phyloP scores from a whole-genome alignment of 2,329 filamentous ascomycete species.

The Colletotrichum tabaci region DNA sequence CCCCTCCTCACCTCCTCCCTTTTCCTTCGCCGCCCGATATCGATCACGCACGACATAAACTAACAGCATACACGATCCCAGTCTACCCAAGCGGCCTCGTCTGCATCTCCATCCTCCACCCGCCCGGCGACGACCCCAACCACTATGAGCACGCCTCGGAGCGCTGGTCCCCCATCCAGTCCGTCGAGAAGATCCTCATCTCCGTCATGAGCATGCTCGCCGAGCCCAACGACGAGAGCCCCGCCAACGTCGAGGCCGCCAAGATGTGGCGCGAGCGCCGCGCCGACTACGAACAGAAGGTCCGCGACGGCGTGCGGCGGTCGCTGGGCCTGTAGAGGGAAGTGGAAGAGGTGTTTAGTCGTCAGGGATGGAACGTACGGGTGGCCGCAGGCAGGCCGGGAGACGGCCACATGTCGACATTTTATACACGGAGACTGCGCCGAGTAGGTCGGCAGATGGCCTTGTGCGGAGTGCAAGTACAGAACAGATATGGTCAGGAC shows the following conservation, averaged over 20 bases:
- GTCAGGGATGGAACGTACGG: no score
- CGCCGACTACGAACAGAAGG: conserved; percentile 86
- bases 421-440: background rate
- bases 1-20: background rate
- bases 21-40: no score
- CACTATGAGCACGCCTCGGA: conserved; percentile 98
- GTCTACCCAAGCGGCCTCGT: conserved; percentile 94
- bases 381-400: no score
- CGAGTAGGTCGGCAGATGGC: background rate
- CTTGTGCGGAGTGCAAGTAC: background rate
- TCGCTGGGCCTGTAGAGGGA: conserved; percentile 78
- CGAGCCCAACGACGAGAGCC: conserved; percentile 96
- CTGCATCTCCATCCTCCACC: conserved; percentile 98
- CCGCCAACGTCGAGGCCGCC: conserved; percentile 95
- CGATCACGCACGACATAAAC: no score
- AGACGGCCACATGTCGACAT: no score
- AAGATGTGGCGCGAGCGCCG: conserved; percentile 95
- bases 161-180: conserved; percentile 97
- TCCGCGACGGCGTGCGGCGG: conserved; percentile 84
- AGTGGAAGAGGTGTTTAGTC: background rate
- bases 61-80: conserved; percentile 53
- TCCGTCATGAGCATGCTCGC: conserved; percentile 99
- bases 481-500: background rate
- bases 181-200: conserved; percentile 96
- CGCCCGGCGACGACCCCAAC: conserved; percentile 96